Evolutionary conservation across 257 asterid genomes (phyloP), one percentile per base, ranked within the genome.

Genomic region (Leptodermis oblonga): DNA sequence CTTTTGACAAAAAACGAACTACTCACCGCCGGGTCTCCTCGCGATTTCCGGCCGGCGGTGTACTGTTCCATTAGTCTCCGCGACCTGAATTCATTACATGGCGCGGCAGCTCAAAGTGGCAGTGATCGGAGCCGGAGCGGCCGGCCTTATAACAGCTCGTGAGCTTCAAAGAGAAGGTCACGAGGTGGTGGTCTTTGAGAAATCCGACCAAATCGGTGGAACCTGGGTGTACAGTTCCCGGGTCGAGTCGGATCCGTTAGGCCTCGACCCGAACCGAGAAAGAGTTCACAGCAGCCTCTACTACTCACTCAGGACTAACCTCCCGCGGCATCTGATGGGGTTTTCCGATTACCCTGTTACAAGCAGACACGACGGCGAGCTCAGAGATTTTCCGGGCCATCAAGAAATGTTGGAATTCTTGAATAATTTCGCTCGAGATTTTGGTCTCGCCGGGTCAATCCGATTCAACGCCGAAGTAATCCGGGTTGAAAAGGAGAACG

Each of bases 101-200:
- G 53, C 41, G 15, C 61, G 10, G 23, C 70, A 37, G 36, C 77
- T 75, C 36, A 80, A 69, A 55, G 92, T 79, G 68, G 92, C 90
- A 20, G 90, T 85, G 73, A 81, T 85, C 62, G 94, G 90, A 18
- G 90, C 87, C 65, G 94, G 88, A 7, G 55, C 67, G 18, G 55
- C 86, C 26, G 87, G 90, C 26, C 80, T 87, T 3, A 72, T 70
- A 25, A 25, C 79, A 0, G 88, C 90, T 45, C 83, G 84, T 6
- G 85, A 83, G 36, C 88, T 85, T 33, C 78, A 65, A 43, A 20
- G 39, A 4, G 84, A 81, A 75, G 83, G 83, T 20, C 89, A 73
- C 45, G n/a, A 5, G 0, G 74, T 80, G 0, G 78, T 77, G 4
- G 73, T 86, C 22, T 84, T 64, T 30, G 90, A 88, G 65, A 86